Base-by-base conservation (phyloP, 1,284 basidiomycete species). In the Puccinia hordei region DNA sequence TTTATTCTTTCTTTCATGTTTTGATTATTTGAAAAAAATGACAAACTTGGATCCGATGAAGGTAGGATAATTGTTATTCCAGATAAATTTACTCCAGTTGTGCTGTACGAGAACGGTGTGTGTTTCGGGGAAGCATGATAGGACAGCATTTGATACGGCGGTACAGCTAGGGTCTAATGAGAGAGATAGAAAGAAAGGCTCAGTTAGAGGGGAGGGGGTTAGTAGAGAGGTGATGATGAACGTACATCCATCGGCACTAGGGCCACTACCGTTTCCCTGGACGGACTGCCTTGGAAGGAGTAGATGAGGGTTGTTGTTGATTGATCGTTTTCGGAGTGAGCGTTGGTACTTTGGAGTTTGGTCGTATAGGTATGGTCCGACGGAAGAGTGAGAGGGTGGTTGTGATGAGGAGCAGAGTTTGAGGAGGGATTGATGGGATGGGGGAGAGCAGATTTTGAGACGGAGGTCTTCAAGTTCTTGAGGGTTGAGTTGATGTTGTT, bases 61-160 rank as follows among this genome's bases (percentile, higher is more conserved):
- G 49, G 63, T 77, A 24, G 75, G 75, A 27, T 77, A 77, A 35
- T 77, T 77, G 24, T 77, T 77, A 22, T 77, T 77, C 75, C 75
- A 77, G 33, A 77, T 77, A 63, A 77, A 77, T 77, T 77, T 77
- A n/a, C 61, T 66, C 75, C 75, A 77, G 49, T 15, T 77, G 51
- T 77, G 46, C 51, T 77, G 75, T 4, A 77, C 30, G 30, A 77
- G 63, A 13, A 63, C 30, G 27, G 61, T 66, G 38, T 68, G 61
- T 19, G 75, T 44, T 57, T 77, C 27, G 53, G 75, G 75, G 27
- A 77, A 77, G 49, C 75, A 77, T 1, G 75, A 77, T 1, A 77
- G 75, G 38, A 77, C 55, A 19, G 75, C 75, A 41, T 77, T 77
- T 17, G 55, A 63, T n/a, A 77, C 75, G 46, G 75, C 75, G 24